phyloP scores from a whole-genome alignment of 257 asterid genomes.

The Knoxia roxburghii region DNA sequence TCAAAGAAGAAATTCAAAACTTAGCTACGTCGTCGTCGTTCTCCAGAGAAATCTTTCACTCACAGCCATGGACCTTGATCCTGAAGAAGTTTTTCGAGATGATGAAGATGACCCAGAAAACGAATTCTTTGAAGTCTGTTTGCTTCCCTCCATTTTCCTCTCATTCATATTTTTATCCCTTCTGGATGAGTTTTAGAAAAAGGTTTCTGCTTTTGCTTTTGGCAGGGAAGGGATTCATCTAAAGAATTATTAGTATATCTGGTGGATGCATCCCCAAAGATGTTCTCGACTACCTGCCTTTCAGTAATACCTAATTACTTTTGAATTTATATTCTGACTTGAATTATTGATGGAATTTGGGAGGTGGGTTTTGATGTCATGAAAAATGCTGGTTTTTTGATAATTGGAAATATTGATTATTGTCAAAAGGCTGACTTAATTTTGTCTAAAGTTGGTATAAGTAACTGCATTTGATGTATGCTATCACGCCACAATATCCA shows the following conservation, averaged over 20 bases:
- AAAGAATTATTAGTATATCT: slow-evolving; percentile 73
- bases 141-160: background rate
- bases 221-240: slow-evolving; percentile 59
- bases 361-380: background rate
- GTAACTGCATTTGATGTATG: background rate
- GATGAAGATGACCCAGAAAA: slow-evolving; percentile 69
- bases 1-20: slow-evolving; percentile 6
- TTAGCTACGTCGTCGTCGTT: background rate
- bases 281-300: slow-evolving; percentile 56
- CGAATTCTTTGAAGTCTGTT: slow-evolving; percentile 46
- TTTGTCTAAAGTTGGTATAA: background rate
- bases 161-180: no score
- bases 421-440: background rate
- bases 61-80: slow-evolving; percentile 67
- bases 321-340: background rate
- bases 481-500: background rate
- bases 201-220: background rate
- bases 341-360: background rate
- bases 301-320: slow-evolving; percentile 27
- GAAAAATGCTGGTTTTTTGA: background rate
- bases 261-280: slow-evolving; percentile 95
- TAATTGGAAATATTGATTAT: background rate
- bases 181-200: no score
- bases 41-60: background rate
- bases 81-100: slow-evolving; percentile 86